Evolutionary conservation across 495 filamentous ascomycete genomes (phyloP).

Genomic region (Penicillium diatomitis): DNA sequence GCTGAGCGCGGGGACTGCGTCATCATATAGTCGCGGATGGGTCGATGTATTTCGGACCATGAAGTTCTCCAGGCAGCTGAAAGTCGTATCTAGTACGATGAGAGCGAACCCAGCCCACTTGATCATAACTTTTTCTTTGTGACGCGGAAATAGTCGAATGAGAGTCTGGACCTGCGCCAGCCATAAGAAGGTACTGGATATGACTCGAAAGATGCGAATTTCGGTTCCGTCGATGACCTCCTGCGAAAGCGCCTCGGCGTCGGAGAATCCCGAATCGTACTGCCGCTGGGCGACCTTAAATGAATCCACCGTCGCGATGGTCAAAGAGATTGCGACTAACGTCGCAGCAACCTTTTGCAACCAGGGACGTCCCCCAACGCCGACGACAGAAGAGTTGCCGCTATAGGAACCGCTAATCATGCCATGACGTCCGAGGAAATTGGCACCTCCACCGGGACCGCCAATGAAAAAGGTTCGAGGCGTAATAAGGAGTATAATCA

Average conservation of each 20-base stretch:
- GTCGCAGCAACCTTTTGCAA: conserved; percentile 90
- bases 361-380: conserved; percentile 89
- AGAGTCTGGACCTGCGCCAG: conserved; percentile 94
- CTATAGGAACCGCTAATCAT: conserved; percentile 70
- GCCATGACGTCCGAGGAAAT: conserved; percentile 71
- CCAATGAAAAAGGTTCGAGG: conserved; percentile 81
- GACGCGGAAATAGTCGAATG: conserved; percentile 88
- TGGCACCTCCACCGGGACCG: conserved; percentile 53
- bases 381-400: conserved; percentile 60
- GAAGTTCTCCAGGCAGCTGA: conserved; percentile 83
- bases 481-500: conserved; percentile 90
- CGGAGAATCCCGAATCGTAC: conserved; percentile 61
- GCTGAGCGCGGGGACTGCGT: conserved; percentile 85
- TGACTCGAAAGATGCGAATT: conserved; percentile 77
- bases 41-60: conserved; percentile 46
- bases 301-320: conserved; percentile 84
- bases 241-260: conserved; percentile 61
- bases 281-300: conserved; percentile 74
- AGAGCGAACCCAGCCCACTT: conserved; percentile 96
- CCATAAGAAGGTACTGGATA: conserved; percentile 94
- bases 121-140: conserved; percentile 95
- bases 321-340: conserved; percentile 82
- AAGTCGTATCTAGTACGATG: conserved; percentile 81
- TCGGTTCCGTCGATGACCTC: conserved; percentile 73
- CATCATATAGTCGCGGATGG: conserved; percentile 64